These are phyloP conservation scores for Nicotiana benthamiana DNA, from an alignment of 257 asterid species.

Conservation along the genomic window DNA sequence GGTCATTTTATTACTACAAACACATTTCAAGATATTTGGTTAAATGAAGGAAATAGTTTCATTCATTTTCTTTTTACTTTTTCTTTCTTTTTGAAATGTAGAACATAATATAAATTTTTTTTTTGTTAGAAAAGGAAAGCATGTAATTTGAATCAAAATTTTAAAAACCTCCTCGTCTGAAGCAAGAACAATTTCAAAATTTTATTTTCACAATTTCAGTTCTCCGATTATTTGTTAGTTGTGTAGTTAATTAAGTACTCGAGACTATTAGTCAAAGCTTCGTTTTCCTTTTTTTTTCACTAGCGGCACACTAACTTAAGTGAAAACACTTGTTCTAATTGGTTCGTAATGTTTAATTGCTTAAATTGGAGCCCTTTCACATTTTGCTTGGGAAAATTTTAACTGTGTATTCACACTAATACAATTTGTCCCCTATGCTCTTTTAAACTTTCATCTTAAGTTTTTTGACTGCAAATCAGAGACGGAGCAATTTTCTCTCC, in stretches of 20 bases:
- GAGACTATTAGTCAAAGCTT: neutral
- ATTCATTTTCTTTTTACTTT: neutral
- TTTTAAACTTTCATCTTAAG: neutral
- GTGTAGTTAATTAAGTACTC: neutral
- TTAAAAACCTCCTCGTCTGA: neutral
- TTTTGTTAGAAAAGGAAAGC: neutral
- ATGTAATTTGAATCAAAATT: neutral
- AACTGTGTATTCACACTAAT: neutral
- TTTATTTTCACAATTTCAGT: neutral
- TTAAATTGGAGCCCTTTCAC: neutral
- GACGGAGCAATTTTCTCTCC: too few species aligned
- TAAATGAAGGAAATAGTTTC: neutral
- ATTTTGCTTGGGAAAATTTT: neutral
- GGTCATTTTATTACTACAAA: conserved; percentile 15
- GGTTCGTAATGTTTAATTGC: neutral
- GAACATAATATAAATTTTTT: neutral
- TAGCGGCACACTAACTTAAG: neutral
- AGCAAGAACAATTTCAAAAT: neutral
- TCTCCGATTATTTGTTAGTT: neutral
- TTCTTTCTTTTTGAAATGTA: neutral
- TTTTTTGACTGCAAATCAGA: neutral
- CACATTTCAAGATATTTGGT: conserved; percentile 1
- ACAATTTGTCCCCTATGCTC: neutral
- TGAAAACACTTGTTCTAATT: neutral
- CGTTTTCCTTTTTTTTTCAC: neutral